phyloP scores from a whole-genome alignment of 1,139 yeast species.

The Kazachstania sp. region DNA sequence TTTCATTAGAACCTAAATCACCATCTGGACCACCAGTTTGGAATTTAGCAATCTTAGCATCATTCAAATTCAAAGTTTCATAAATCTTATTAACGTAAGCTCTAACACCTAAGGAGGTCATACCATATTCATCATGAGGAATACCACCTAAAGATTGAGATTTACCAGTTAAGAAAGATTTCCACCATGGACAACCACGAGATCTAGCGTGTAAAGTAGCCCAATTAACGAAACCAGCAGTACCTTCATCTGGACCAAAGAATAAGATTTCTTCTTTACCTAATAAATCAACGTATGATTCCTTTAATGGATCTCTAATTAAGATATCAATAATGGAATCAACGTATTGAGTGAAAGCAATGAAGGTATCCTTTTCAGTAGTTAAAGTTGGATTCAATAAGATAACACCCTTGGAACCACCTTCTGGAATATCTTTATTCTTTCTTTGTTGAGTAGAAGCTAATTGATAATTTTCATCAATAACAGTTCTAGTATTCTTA shows the following conservation, averaged over 20 bases:
- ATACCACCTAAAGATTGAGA: slow-evolving; percentile 90
- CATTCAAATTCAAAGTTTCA: slow-evolving; percentile 58
- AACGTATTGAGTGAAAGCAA: slow-evolving; percentile 86
- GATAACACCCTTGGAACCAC: slow-evolving; percentile 97
- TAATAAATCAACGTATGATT: slow-evolving; percentile 75
- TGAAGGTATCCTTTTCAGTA: slow-evolving; percentile 74
- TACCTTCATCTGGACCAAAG: slow-evolving; percentile 98
- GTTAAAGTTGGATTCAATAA: slow-evolving; percentile 65
- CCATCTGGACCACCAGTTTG: slow-evolving; percentile 99
- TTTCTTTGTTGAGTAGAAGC: slow-evolving; percentile 96
- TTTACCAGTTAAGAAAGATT: slow-evolving; percentile 95
- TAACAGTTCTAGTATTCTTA: slow-evolving; percentile 76
- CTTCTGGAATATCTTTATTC: slow-evolving; percentile 98
- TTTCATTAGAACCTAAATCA: slow-evolving; percentile 93
- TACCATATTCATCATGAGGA: slow-evolving; percentile 96
- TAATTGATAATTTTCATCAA: slow-evolving; percentile 92
- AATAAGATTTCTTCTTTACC: slow-evolving; percentile 81
- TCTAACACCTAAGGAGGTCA: slow-evolving; percentile 93
- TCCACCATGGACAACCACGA: slow-evolving; percentile 99
- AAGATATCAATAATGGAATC: slow-evolving; percentile 84
- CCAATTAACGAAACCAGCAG: slow-evolving; percentile 95
- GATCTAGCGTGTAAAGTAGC: slow-evolving; percentile 92
- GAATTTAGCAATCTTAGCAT: slow-evolving; percentile 60
- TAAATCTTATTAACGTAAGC: slow-evolving; percentile 86
- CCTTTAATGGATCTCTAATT: slow-evolving; percentile 73